These are phyloP conservation scores for Citropsis articulata DNA, from an alignment of 345 rosid species.

Conservation along the genomic window DNA sequence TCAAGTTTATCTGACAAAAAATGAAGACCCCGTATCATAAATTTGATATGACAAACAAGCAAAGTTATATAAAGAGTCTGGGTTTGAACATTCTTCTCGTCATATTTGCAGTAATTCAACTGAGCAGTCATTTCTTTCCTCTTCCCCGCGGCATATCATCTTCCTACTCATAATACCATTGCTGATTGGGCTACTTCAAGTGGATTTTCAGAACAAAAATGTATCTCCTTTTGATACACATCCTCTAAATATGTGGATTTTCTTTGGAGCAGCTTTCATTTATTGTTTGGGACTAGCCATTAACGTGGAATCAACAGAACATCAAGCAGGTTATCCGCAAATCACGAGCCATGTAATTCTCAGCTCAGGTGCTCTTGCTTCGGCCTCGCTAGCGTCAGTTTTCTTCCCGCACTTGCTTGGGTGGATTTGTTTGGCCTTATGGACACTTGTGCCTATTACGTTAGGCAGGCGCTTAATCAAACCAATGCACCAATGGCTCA, in stretches of 20 bases:
- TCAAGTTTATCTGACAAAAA: too few relatives aligned
- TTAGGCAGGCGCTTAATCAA: neutral
- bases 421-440: neutral
- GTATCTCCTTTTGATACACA: conserved; percentile 5
- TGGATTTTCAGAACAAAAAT: conserved; percentile 8
- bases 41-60: too few relatives aligned
- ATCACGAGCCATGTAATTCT: neutral
- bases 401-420: neutral
- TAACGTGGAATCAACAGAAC: neutral
- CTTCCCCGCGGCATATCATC: neutral
- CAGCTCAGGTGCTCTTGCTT: neutral
- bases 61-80: too few relatives aligned
- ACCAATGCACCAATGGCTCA: neutral
- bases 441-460: neutral
- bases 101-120: neutral
- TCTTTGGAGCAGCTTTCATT: neutral
- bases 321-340: neutral
- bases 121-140: neutral
- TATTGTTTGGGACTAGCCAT: neutral
- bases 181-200: conserved; percentile 5
- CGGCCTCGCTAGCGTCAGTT: neutral
- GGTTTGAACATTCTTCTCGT: neutral
- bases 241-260: neutral
- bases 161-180: neutral
- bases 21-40: too few relatives aligned